phyloP scores from a whole-genome alignment of 257 asterid species.

The Solanum pennellii region DNA sequence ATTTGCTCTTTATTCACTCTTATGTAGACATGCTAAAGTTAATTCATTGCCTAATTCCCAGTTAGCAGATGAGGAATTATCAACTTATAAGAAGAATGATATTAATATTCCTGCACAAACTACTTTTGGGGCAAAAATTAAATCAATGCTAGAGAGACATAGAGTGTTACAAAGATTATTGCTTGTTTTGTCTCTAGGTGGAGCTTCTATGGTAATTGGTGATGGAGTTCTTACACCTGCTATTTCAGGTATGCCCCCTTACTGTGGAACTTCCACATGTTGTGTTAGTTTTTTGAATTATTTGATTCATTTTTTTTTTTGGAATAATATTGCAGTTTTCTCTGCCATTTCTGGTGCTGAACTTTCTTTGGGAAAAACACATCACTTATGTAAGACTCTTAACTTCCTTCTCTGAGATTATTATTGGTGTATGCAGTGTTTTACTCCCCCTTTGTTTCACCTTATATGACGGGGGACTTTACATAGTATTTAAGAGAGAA shows the following conservation, averaged over 20 bases:
- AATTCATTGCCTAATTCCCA: slow-evolving; percentile 71
- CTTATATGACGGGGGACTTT: background rate
- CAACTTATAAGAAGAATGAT: slow-evolving; percentile 48
- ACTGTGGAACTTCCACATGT: background rate
- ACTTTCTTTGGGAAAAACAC: slow-evolving; percentile 64
- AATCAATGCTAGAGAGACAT: slow-evolving; percentile 45
- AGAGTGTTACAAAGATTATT: slow-evolving; percentile 61
- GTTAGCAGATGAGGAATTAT: slow-evolving; percentile 68
- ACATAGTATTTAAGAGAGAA: background rate
- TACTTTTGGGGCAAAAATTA: slow-evolving; percentile 47
- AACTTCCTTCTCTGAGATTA: background rate
- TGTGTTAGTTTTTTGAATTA: background rate
- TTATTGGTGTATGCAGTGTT: background rate
- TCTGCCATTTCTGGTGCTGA: slow-evolving; percentile 92
- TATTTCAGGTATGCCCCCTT: slow-evolving; percentile 44
- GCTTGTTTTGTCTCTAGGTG: slow-evolving; percentile 63
- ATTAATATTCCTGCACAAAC: slow-evolving; percentile 35
- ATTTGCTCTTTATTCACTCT: slow-evolving; percentile 74
- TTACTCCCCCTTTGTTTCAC: background rate
- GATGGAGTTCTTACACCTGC: slow-evolving; percentile 88
- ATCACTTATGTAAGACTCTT: slow-evolving; percentile 60
- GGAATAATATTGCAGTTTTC: slow-evolving; percentile 46
- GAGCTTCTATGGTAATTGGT: slow-evolving; percentile 99
- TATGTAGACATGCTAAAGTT: slow-evolving; percentile 71
- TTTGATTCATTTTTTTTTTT: background rate